These are phyloP conservation scores for Naumovozyma baii DNA, from an alignment of 805 yeast genomes.

Conservation along the genomic window DNA sequence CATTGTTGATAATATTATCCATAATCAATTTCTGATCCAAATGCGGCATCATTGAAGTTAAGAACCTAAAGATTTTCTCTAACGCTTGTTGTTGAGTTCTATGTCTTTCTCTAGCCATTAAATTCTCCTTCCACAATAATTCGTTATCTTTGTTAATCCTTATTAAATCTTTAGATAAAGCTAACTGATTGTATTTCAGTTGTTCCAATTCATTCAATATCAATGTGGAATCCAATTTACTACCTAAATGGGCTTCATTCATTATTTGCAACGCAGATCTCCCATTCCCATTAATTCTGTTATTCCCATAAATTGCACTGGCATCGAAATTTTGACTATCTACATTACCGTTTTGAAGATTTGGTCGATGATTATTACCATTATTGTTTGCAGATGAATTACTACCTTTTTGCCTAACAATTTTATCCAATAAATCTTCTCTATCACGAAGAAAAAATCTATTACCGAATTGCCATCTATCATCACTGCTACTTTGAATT, in stretches of 20 bases:
- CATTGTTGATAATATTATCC: conserved; percentile 12
- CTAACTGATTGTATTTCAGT: conserved; percentile 66
- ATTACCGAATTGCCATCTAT: conserved; percentile 80
- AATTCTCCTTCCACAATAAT: conserved; percentile 83
- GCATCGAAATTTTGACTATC: not conserved
- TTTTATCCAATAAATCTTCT: conserved; percentile 77
- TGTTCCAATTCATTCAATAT: conserved; percentile 63
- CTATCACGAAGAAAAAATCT: conserved; percentile 67
- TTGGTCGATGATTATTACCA: conserved; percentile 4
- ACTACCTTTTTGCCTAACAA: conserved; percentile 56
- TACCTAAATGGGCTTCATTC: conserved; percentile 10
- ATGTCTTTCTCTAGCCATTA: conserved; percentile 73
- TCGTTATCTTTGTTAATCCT: conserved; percentile 83
- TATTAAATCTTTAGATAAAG: conserved; percentile 75
- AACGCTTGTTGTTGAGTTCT: conserved; percentile 78
- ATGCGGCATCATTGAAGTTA: conserved; percentile 53
- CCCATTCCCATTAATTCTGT: conserved; percentile 2
- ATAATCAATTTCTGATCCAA: conserved; percentile 24
- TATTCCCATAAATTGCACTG: conserved; percentile 1
- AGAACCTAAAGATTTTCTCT: conserved; percentile 75
- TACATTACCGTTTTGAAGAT: not conserved
- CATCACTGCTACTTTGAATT: conserved; percentile 51
- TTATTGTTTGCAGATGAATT: conserved; percentile 1
- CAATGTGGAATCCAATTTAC: not conserved
- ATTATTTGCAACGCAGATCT: conserved; percentile 6